Base-by-base conservation (phyloP, 805 yeast genomes). In the Jamesozyma lodderae region DNA sequence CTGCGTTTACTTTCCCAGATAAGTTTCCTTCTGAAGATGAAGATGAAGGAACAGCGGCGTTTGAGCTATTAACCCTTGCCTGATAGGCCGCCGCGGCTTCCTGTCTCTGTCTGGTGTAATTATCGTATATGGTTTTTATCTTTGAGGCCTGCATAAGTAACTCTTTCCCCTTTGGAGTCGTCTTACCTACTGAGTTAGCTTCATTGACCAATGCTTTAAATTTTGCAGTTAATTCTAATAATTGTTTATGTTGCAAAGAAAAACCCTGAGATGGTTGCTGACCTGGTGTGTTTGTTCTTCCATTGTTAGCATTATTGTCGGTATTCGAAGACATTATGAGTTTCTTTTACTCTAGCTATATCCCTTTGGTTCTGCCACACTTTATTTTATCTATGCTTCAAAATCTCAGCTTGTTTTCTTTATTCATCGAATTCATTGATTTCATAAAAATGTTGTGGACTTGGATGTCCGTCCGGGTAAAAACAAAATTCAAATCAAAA, bases 121-220 rank as follows among this genome's bases (percentile, higher is more conserved):
- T 73, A 36, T 77, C 63, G 51, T 81, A 64, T 24, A 80, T 66
- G 32, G 72, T 73, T 53, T 75, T 79, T 45, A 81, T 75, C 38
- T 70, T 71, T 31, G 79, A 77, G 3, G 85, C 86, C 44, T 73
- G 75, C 42, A 67, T 67, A 47, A 74, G 60, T 48, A 79, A 80
- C 44, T 75, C 78, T 47, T 73, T 72, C 15, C 85, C 86, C 41
- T 67, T 75, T 0, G 72, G 76, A 0, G 79, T 69, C 19, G 70
- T 73, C 24, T 67, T 67, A 3, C 85, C 84, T 0, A 79, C 70
- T 14, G 70, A 70, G 48, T 73, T 75, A 1, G 86, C 87, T 47
- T 73, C 71, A 17, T 73, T 75, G 23, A 76, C 68, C 47, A 77
- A 81, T 23, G 68, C 62, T 36, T 71, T 72, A 45, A 76, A 73